Base-by-base conservation (phyloP, 352 stramenopile genomes). In the Phytophthora rubi region DNA sequence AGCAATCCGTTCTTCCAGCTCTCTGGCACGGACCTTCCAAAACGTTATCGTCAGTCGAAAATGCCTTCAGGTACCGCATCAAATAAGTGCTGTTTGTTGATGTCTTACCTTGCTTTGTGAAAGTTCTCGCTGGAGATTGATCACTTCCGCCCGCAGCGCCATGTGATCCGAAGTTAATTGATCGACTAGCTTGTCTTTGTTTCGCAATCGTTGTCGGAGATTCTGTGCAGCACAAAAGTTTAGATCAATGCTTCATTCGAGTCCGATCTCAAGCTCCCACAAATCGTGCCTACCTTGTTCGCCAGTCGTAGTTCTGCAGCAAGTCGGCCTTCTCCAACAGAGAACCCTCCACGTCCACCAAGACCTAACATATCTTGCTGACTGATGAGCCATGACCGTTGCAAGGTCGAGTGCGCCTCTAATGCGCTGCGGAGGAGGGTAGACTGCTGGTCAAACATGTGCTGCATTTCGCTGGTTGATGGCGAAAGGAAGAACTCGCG, bases 401-500 rank as follows among this genome's bases (percentile, higher is more conserved):
- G 85, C 16, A 96, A 67, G 37, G 86, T 86, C 7, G 85, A 79
- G 62, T 96, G 89, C 23, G 84, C 79, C 65, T 93, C 82, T 68
- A 96, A 77, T 18, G 89, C 82, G 37, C 72, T 81, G 16, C 89
- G 85, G 3, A 96, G 76, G 16, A 93, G 37, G 13, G 73, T 79
- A 4, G 89, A 93, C 49, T 96, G 89, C 68, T 96, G 89, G 26
- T 93, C 79, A 68, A 96, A 93, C 89, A 96, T 94, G 67, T 92
- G 84, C 73, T 96, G 82, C 86, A 96, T 93, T 69, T 96, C 89
- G 53, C 82, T 93, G 9, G 73, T 91, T 28, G 89, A 96, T n/a
- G 86, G 87, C 33, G 85, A 93, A 13, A 96, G 71, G 47, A 95
- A 93, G 59, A 92, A 86, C 48, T 95, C 85, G 33, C 81, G 80